phyloP scores from a whole-genome alignment of 2,329 filamentous ascomycete genomes.

The Graphiopsis chlorocephala region DNA sequence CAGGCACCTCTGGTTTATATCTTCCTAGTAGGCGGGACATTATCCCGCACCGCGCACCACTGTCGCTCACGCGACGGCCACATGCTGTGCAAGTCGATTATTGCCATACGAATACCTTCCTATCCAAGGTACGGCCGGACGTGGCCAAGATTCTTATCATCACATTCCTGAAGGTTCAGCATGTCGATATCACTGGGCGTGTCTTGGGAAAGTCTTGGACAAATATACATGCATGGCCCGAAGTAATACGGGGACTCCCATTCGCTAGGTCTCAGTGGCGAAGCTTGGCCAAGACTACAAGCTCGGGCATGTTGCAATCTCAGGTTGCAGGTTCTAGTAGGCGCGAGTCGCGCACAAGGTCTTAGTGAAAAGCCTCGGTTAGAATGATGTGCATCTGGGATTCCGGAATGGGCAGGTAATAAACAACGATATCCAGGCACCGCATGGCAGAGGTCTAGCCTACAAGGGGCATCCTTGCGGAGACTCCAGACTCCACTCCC shows the following conservation, averaged over 20 bases:
- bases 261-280: constrained; percentile 5
- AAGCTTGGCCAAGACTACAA: constrained; percentile 13
- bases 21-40: neutral
- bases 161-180: neutral
- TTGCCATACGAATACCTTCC: constrained; percentile 10
- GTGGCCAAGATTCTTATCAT: constrained; percentile 13
- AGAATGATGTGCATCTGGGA: neutral
- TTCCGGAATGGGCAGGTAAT: neutral
- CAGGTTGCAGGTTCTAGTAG: constrained; percentile 2
- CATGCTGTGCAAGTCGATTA: neutral
- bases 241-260: constrained; percentile 2
- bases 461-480: neutral
- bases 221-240: neutral
- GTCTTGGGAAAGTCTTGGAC: constrained; percentile 10
- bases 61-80: constrained; percentile 12
- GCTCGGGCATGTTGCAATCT: constrained; percentile 4
- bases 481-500: neutral
- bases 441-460: neutral
- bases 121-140: constrained; percentile 2
- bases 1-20: constrained; percentile 3
- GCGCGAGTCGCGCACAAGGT: neutral
- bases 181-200: constrained; percentile 5
- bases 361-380: neutral
- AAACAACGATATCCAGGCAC: neutral
- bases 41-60: neutral